Evolutionary conservation across 2,329 filamentous ascomycete genomes (phyloP).

Genomic region (Penicillium hesseltinei): DNA sequence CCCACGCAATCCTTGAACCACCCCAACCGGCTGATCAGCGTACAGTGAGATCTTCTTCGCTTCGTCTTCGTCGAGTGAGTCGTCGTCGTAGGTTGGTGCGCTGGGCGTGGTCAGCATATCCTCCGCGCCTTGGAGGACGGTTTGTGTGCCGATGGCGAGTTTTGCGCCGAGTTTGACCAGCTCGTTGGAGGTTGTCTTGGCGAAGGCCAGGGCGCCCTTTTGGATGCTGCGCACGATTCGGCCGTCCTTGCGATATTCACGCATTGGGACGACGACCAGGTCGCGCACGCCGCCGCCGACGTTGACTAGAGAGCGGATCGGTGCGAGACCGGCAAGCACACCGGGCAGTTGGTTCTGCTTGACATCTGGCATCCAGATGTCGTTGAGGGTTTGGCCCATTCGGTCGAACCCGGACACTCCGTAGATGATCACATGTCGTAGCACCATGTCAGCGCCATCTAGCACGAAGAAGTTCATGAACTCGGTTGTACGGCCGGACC

Average conservation of each 20-base stretch:
- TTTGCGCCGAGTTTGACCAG: constrained; percentile 94
- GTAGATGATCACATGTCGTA: constrained; percentile 88
- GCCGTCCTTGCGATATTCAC: constrained; percentile 91
- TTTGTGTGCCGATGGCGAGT: constrained; percentile 90
- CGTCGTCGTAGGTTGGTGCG: constrained; percentile 56
- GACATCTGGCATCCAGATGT: constrained; percentile 95
- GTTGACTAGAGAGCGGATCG: constrained; percentile 86
- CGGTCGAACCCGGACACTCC: constrained; percentile 88
- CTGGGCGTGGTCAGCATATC: constrained; percentile 59
- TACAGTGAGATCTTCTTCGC: constrained; percentile 83
- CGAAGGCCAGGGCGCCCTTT: constrained; percentile 86
- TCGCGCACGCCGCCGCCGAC: constrained; percentile 84
- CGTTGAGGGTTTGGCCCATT: constrained; percentile 84
- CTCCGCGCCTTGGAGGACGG: constrained; percentile 85
- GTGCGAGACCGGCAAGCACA: constrained; percentile 83
- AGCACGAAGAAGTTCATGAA: constrained; percentile 98
- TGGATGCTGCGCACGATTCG: constrained; percentile 86
- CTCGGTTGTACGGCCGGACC: constrained; percentile 91
- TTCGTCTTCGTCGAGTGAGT: constrained; percentile 60
- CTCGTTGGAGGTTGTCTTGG: constrained; percentile 88
- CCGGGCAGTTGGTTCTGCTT: constrained; percentile 83
- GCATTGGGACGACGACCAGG: constrained; percentile 83
- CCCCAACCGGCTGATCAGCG: constrained; percentile 86
- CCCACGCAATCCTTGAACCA: constrained; percentile 79
- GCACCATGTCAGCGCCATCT: constrained; percentile 79